phyloP scores from a whole-genome alignment of 306 rosid genomes.

The Dicorynia guianensis region DNA sequence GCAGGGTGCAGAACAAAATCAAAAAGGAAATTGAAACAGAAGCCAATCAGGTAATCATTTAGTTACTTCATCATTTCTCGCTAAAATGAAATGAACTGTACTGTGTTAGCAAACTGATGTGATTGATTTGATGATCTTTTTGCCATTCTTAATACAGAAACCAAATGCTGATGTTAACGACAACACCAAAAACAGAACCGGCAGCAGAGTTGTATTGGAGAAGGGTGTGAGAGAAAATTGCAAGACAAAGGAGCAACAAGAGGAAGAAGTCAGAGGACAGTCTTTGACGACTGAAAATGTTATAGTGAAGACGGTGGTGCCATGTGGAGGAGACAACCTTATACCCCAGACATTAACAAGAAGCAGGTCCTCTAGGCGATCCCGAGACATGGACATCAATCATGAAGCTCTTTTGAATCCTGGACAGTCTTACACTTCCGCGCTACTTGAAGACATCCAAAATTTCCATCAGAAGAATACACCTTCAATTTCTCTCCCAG shows the following conservation, averaged over 20 bases:
- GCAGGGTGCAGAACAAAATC: conserved; percentile 51
- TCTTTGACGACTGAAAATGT: conserved; percentile 41
- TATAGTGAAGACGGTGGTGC: conserved; percentile 46
- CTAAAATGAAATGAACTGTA: conserved; percentile 16
- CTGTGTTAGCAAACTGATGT: conserved; percentile 16
- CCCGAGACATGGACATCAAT: conserved; percentile 75
- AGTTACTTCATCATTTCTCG: neutral
- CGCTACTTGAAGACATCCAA: conserved; percentile 87
- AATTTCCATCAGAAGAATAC: conserved; percentile 89
- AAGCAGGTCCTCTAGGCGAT: conserved; percentile 78
- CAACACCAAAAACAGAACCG: conserved; percentile 38
- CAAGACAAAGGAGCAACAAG: conserved; percentile 49
- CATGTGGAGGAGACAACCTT: conserved; percentile 48
- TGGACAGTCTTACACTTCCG: conserved; percentile 72
- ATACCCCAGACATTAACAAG: conserved; percentile 68
- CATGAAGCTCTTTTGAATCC: conserved; percentile 60
- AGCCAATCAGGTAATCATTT: conserved; percentile 62
- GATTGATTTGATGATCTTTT: conserved; percentile 32
- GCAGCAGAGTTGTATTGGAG: conserved; percentile 42
- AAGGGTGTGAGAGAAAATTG: conserved; percentile 41
- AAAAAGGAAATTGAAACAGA: conserved; percentile 61
- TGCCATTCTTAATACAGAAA: conserved; percentile 54
- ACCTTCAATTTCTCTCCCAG: conserved; percentile 70
- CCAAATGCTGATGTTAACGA: conserved; percentile 51
- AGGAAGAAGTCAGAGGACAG: conserved; percentile 47